These are phyloP conservation scores for Guadua angustifolia DNA, from an alignment of 176 grass and related monocot species.

Conservation along the genomic window DNA sequence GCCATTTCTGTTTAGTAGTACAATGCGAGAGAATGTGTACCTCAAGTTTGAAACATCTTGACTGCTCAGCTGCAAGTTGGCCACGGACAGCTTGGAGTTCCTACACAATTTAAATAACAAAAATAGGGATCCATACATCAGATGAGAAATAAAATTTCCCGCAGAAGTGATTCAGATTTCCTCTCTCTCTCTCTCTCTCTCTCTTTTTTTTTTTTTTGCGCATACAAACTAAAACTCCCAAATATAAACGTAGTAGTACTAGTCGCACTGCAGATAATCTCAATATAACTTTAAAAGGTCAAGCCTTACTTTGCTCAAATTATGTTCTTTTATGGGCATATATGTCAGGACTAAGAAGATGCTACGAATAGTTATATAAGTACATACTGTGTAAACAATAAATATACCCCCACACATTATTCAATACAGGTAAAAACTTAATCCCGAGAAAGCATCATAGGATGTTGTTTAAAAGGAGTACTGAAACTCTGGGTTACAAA, in stretches of 20 bases:
- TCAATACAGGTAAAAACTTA: constrained; percentile 16
- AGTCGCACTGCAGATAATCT: neutral
- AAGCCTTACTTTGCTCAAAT: neutral
- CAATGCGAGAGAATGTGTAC: constrained; percentile 46
- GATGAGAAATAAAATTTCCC: neutral
- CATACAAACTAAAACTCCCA: neutral
- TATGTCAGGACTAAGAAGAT: neutral
- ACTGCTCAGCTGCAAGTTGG: constrained; percentile 95
- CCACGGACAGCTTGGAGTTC: constrained; percentile 94
- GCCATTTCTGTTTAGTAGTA: neutral
- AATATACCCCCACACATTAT: neutral
- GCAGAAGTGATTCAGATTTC: constrained; percentile 4
- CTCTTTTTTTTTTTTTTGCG: neutral
- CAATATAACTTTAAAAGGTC: constrained; percentile 10
- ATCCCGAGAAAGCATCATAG: neutral
- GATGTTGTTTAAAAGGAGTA: neutral
- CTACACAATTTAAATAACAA: constrained; percentile 52
- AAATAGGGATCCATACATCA: constrained; percentile 13
- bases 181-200: too few species aligned
- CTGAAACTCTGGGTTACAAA: neutral
- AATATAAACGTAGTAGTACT: neutral
- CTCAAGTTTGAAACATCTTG: constrained; percentile 99
- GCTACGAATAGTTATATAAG: neutral
- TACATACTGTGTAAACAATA: constrained; percentile 9
- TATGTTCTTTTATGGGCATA: constrained; percentile 9